These are phyloP conservation scores for Populus hybrid DNA, from an alignment of 441 rosid species.

Conservation along the genomic window DNA sequence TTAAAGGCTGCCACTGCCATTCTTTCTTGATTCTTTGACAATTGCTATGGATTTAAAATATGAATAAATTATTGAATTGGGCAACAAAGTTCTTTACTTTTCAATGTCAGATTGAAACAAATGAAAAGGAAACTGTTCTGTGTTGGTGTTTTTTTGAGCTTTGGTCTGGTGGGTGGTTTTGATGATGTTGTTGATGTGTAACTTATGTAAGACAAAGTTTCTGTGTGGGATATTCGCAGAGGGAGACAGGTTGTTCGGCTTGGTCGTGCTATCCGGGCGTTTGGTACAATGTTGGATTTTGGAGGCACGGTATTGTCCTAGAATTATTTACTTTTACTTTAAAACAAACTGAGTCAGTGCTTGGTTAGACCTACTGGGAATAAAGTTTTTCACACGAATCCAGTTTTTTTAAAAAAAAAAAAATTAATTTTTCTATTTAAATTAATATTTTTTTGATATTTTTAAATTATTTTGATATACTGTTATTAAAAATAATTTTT, in stretches of 20 bases:
- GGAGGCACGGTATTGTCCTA: not conserved
- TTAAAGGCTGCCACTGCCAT: slow-evolving; percentile 43
- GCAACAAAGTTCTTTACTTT: not conserved
- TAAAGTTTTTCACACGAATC: too few species aligned
- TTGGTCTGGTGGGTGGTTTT: not conserved
- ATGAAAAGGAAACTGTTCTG: not conserved
- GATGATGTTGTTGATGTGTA: not conserved
- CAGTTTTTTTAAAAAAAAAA: too few species aligned
- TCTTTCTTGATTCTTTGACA: not conserved
- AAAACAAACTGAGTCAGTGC: too few species aligned
- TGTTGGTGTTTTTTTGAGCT: not conserved
- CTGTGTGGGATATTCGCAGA: not conserved
- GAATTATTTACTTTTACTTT: not conserved
- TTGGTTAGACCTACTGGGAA: too few species aligned
- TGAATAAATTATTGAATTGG: not conserved
- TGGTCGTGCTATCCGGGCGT: not conserved
- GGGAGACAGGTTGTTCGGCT: not conserved
- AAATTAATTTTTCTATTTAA: too few species aligned
- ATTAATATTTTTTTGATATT: too few species aligned
- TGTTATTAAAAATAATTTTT: too few species aligned
- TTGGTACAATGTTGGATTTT: not conserved
- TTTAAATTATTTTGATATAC: too few species aligned
- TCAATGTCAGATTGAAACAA: not conserved
- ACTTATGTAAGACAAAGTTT: not conserved
- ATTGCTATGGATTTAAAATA: not conserved